Conservation (phyloP, 2,329 filamentous ascomycete species). For the Fusarium aywerte region DNA sequence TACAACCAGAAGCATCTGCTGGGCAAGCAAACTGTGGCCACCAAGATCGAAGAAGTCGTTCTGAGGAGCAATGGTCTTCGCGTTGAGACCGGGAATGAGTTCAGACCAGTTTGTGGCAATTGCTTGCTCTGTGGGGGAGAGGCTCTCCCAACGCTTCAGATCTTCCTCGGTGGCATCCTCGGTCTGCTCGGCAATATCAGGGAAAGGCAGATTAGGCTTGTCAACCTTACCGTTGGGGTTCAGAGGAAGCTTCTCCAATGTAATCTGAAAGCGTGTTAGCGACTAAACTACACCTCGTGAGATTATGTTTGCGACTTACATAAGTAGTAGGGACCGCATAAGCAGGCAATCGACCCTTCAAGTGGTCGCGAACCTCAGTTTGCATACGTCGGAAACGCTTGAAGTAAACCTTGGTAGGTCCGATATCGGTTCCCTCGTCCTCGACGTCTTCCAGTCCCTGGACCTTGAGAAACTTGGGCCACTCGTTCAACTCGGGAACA, state of each 20-base stretch:
- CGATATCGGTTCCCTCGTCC: constrained; percentile 62
- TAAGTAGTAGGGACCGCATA: constrained; percentile 52
- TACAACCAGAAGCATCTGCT: constrained; percentile 76
- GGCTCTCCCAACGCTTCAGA: constrained; percentile 63
- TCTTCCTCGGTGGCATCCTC: constrained; percentile 52
- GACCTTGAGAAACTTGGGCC: constrained; percentile 72
- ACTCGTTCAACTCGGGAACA: constrained; percentile 75
- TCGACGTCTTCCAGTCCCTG: constrained; percentile 65
- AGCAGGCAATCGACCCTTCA: constrained; percentile 43
- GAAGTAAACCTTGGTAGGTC: constrained; percentile 54
- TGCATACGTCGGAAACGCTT: constrained; percentile 61
- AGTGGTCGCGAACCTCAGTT: constrained; percentile 53
- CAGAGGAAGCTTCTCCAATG: constrained; percentile 67
- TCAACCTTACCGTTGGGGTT: constrained; percentile 84
- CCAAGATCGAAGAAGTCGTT: constrained; percentile 54
- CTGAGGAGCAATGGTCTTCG: constrained; percentile 66
- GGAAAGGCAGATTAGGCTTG: constrained; percentile 80
- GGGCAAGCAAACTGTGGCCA: constrained; percentile 66
- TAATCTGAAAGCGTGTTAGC: constrained; percentile 1
- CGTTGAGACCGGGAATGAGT: constrained; percentile 73
- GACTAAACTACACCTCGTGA: background rate
- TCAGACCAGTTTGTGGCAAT: constrained; percentile 72
- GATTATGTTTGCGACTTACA: constrained; percentile 45
- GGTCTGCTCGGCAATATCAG: constrained; percentile 75
- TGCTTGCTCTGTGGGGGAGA: constrained; percentile 54